These are phyloP conservation scores for Ogataea pini DNA, from an alignment of 805 yeast genomes.

Conservation along the genomic window DNA sequence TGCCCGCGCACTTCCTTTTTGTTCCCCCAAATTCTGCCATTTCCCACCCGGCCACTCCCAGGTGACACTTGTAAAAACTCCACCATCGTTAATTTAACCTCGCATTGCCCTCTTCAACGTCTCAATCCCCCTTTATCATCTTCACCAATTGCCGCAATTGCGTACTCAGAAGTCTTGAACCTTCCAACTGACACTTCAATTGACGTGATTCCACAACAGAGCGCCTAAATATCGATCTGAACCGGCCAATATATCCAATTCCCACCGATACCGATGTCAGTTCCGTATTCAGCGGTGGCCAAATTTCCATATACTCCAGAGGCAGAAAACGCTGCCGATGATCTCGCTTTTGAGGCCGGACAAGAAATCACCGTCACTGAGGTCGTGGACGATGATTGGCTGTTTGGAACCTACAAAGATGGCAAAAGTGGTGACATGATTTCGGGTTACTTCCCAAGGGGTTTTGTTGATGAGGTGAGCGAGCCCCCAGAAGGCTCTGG, in stretches of 20 bases:
- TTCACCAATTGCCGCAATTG: not conserved
- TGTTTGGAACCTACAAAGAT: slow-evolving; percentile 60
- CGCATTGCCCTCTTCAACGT: not conserved
- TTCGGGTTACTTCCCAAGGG: slow-evolving; percentile 84
- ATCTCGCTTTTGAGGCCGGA: slow-evolving; percentile 67
- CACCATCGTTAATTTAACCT: too few species aligned
- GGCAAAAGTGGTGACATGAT: slow-evolving; percentile 41
- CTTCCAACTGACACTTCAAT: not conserved
- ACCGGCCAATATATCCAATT: not conserved
- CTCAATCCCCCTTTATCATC: not conserved
- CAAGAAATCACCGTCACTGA: slow-evolving; percentile 73
- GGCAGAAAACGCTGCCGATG: slow-evolving; percentile 73
- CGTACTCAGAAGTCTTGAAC: not conserved
- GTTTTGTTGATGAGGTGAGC: slow-evolving; percentile 58
- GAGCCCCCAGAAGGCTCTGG: slow-evolving; percentile 1
- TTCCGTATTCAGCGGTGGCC: slow-evolving; percentile 34
- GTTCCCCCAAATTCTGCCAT: too few species aligned
- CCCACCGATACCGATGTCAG: slow-evolving; percentile 19
- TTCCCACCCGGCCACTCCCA: not conserved
- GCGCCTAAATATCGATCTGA: too few species aligned
- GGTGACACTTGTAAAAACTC: not conserved
- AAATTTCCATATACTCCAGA: slow-evolving; percentile 36
- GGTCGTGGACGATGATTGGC: slow-evolving; percentile 93
- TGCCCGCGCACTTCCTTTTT: too few species aligned
- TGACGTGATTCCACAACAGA: too few species aligned